Conservation (phyloP, 768 basidiomycete genomes). For the Aureoboletus auriporus region DNA sequence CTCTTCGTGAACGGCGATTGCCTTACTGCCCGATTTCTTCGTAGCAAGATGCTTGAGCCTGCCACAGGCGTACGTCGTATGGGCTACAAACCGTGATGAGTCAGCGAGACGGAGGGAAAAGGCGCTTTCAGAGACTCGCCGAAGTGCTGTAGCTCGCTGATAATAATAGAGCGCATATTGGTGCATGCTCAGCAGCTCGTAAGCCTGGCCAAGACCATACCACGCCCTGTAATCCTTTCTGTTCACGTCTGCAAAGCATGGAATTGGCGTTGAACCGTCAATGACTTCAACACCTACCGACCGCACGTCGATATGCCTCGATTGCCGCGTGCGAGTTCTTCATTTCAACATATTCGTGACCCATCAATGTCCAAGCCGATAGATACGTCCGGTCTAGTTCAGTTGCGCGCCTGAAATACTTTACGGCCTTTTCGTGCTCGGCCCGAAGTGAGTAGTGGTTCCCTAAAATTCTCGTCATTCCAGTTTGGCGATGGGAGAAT, state of each 20-base stretch:
- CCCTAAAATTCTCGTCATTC: conserved; percentile 45
- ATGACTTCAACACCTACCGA: conserved; percentile 57
- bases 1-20: neutral
- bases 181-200: conserved; percentile 95
- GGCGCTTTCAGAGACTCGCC: conserved; percentile 41
- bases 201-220: conserved; percentile 98
- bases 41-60: conserved; percentile 90
- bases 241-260: conserved; percentile 70
- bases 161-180: conserved; percentile 96
- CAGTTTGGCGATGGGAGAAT: neutral
- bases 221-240: conserved; percentile 96
- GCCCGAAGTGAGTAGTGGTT: conserved; percentile 93
- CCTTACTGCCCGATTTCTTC: conserved; percentile 82
- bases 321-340: conserved; percentile 99
- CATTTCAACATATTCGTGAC: conserved; percentile 98
- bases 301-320: conserved; percentile 93
- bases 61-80: conserved; percentile 95
- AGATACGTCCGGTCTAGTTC: conserved; percentile 92
- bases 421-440: conserved; percentile 94
- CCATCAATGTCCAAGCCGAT: conserved; percentile 98
- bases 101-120: neutral
- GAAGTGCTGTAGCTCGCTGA: conserved; percentile 88
- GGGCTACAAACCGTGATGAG: conserved; percentile 51
- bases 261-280: neutral
- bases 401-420: conserved; percentile 93